Evolutionary conservation across 495 filamentous ascomycete genomes (phyloP).

Genomic region (Lindgomyces ingoldianus): DNA sequence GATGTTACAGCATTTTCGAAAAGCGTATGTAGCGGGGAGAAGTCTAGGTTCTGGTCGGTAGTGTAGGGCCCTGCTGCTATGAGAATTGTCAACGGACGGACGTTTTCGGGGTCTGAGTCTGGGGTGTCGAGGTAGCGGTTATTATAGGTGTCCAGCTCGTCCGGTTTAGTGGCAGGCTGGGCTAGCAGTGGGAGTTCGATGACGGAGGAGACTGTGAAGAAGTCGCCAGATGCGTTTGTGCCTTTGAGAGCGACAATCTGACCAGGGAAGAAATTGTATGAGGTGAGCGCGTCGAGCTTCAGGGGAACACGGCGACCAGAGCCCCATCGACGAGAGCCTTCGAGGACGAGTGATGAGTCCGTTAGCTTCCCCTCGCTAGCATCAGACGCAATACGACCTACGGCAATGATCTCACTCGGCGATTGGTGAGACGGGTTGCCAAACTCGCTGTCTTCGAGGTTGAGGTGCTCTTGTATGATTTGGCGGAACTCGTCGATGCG

Average conservation of each 20-base stretch:
- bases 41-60: constrained; percentile 84
- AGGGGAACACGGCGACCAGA: constrained; percentile 78
- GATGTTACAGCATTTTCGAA: constrained; percentile 73
- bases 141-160: constrained; percentile 63
- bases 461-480: constrained; percentile 70
- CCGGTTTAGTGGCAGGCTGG: constrained; percentile 63
- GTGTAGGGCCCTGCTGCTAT: constrained; percentile 88
- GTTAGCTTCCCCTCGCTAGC: constrained; percentile 81
- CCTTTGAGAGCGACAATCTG: constrained; percentile 87
- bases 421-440: constrained; percentile 82
- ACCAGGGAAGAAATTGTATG: constrained; percentile 88
- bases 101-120: constrained; percentile 34
- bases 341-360: constrained; percentile 76
- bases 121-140: constrained; percentile 51
- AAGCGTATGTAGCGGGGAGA: constrained; percentile 79
- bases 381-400: constrained; percentile 89
- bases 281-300: constrained; percentile 65
- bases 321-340: constrained; percentile 82
- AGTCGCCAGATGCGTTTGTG: constrained; percentile 80
- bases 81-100: constrained; percentile 69
- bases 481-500: constrained; percentile 84
- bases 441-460: constrained; percentile 77
- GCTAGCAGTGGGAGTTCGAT: constrained; percentile 72
- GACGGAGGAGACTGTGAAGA: constrained; percentile 78
- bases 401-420: constrained; percentile 82